Percentiles rank a stretch among this genome's conserved stretches.
Evolutionary conservation across 176 grass and related monocot genomes (phyloP).

Genomic region (Sorghum bicolor): DNA sequence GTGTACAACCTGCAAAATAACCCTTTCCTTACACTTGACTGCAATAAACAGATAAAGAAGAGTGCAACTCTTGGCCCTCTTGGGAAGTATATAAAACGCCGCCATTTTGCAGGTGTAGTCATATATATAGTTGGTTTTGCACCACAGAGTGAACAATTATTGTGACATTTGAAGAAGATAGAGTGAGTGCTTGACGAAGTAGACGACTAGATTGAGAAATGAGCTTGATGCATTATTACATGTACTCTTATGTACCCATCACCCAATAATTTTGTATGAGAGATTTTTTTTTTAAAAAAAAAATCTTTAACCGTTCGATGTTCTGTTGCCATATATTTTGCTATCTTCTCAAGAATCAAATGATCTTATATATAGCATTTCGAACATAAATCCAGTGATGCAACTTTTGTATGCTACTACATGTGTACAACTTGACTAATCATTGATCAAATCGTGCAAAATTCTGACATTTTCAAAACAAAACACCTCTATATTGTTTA

Average conservation of each 20-base stretch:
- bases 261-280: background rate
- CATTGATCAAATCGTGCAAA: background rate
- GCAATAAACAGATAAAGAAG: background rate
- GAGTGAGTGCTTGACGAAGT: background rate
- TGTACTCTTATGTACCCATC: background rate
- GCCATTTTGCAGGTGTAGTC: slow-evolving; percentile 2
- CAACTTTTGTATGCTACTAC: background rate
- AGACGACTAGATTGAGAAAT: background rate
- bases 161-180: background rate
- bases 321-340: background rate
- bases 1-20: too few relatives aligned
- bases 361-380: background rate
- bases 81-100: background rate
- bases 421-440: background rate
- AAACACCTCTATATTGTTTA: background rate
- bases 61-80: background rate
- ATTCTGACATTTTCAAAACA: background rate
- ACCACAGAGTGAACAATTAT: background rate
- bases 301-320: background rate
- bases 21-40: background rate
- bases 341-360: background rate
- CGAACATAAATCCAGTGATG: background rate
- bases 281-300: background rate
- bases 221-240: background rate
- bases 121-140: background rate